Evolutionary conservation across 768 basidiomycete species (phyloP).

Genomic region (Astraeus odoratus): DNA sequence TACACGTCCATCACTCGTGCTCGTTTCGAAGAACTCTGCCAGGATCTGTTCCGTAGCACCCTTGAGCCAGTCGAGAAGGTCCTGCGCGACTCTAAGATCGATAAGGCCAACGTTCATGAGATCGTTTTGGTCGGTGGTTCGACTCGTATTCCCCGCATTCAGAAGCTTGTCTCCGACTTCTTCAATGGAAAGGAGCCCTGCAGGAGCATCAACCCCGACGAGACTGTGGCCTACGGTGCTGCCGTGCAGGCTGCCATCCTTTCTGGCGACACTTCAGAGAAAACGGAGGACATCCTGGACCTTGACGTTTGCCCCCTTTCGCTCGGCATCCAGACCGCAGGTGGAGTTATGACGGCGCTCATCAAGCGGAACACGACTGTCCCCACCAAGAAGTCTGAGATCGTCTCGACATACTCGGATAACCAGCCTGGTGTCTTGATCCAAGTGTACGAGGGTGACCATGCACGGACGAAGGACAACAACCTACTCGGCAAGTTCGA

Average conservation of each 20-base stretch:
- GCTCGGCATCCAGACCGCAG: slow-evolving; percentile 98
- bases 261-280: slow-evolving; percentile 96
- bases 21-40: slow-evolving; percentile 94
- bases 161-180: slow-evolving; percentile 97
- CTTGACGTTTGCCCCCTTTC: slow-evolving; percentile 96
- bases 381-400: slow-evolving; percentile 95
- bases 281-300: slow-evolving; percentile 84
- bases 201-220: slow-evolving; percentile 99
- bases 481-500: slow-evolving; percentile 97
- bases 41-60: slow-evolving; percentile 90
- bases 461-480: slow-evolving; percentile 96
- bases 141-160: slow-evolving; percentile 95
- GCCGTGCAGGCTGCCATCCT: slow-evolving; percentile 98
- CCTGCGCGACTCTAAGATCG: slow-evolving; percentile 95
- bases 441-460: slow-evolving; percentile 97
- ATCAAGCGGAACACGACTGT: slow-evolving; percentile 97
- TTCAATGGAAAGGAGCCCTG: slow-evolving; percentile 99
- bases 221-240: slow-evolving; percentile 97
- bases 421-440: slow-evolving; percentile 94
- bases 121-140: slow-evolving; percentile 98
- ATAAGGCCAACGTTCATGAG: slow-evolving; percentile 93
- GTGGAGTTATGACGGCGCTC: slow-evolving; percentile 96
- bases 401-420: slow-evolving; percentile 81
- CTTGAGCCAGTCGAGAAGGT: slow-evolving; percentile 98
- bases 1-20: slow-evolving; percentile 98